Percentiles rank a stretch among this genome's conserved stretches.
These are phyloP conservation scores for Bidens hawaiensis DNA, from an alignment of 140 eudicot genomes.

Conservation along the genomic window DNA sequence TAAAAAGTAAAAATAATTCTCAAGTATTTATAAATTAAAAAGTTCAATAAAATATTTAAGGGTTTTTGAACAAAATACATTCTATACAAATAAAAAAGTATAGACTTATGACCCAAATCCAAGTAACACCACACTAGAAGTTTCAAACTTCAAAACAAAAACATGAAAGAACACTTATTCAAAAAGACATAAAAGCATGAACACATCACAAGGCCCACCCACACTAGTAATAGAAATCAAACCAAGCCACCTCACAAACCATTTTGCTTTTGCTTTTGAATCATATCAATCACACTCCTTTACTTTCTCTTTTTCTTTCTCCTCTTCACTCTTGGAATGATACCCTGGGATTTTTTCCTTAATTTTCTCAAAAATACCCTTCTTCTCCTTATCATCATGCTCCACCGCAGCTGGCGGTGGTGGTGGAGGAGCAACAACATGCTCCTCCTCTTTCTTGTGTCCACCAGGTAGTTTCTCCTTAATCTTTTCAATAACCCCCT, in stretches of 20 bases:
- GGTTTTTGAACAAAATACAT: slow-evolving; percentile 14
- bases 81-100: slow-evolving; percentile 19
- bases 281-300: slow-evolving; percentile 24
- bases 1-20: background rate
- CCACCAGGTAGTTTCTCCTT: slow-evolving; percentile 64
- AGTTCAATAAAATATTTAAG: background rate
- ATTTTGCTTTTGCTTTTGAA: slow-evolving; percentile 19
- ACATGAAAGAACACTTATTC: slow-evolving; percentile 19
- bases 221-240: slow-evolving; percentile 16
- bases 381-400: slow-evolving; percentile 34
- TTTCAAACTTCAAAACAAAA: slow-evolving; percentile 5
- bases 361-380: slow-evolving; percentile 54
- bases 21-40: background rate
- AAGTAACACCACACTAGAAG: slow-evolving; percentile 19
- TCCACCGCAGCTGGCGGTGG: background rate
- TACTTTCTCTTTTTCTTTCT: slow-evolving; percentile 30
- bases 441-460: slow-evolving; percentile 46
- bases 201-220: slow-evolving; percentile 24
- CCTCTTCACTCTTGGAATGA: slow-evolving; percentile 51
- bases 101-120: slow-evolving; percentile 12
- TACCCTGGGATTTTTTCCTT: slow-evolving; percentile 60
- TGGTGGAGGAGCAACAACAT: slow-evolving; percentile 12
- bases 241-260: slow-evolving; percentile 33
- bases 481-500: slow-evolving; percentile 60
- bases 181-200: slow-evolving; percentile 7